Conservation (phyloP, 2,329 filamentous ascomycete species). For the Nemania sp. region DNA sequence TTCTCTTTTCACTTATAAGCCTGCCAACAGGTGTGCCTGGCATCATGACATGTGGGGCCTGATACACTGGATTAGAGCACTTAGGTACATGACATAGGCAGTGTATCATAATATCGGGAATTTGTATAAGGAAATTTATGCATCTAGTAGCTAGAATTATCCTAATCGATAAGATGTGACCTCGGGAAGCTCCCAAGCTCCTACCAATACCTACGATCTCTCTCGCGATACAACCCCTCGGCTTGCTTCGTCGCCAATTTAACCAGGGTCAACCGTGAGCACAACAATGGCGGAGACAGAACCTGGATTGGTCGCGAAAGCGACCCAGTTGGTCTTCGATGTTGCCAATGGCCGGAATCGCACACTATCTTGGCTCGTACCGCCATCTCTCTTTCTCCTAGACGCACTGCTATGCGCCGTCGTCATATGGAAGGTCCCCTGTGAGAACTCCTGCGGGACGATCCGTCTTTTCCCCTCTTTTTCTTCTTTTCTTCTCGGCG, state of each 20-base stretch:
- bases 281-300: constrained; percentile 32
- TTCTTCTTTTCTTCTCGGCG: not conserved
- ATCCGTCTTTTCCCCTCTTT: not conserved
- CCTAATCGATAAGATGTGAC: constrained; percentile 21
- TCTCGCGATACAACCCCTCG: not conserved
- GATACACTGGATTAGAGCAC: too few relatives aligned
- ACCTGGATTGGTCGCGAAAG: constrained; percentile 32
- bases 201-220: too few relatives aligned
- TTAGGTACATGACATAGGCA: not conserved
- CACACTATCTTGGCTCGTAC: constrained; percentile 51
- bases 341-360: constrained; percentile 53
- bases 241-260: constrained; percentile 10
- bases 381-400: constrained; percentile 66
- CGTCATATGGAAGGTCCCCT: constrained; percentile 81
- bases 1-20: too few relatives aligned
- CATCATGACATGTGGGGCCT: too few relatives aligned
- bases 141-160: not conserved
- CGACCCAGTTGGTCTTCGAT: constrained; percentile 43
- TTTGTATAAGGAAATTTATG: constrained; percentile 1
- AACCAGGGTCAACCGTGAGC: not conserved
- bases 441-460: constrained; percentile 54
- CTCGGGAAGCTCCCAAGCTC: not conserved
- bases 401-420: constrained; percentile 74
- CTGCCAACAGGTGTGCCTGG: too few relatives aligned
- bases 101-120: not conserved